Conservation (phyloP, 257 asterid genomes). For the Gentiana straminea region DNA sequence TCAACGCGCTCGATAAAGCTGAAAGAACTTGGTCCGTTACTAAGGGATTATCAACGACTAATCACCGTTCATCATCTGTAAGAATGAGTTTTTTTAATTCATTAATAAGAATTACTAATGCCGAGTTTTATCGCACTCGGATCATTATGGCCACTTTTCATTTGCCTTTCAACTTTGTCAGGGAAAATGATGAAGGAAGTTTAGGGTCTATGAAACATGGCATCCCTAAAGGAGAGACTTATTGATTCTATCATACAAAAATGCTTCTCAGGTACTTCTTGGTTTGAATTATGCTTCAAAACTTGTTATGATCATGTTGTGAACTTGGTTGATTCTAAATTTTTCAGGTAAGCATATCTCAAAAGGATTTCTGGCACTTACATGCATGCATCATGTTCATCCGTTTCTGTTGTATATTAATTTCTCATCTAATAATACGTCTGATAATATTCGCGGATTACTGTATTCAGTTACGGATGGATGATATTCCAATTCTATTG, state of each 20-base stretch:
- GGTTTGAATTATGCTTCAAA: background rate
- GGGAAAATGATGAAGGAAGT: conserved; percentile 47
- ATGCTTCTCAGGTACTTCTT: conserved; percentile 65
- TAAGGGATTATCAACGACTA: conserved; percentile 71
- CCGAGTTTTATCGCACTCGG: background rate
- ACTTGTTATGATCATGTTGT: too few species aligned
- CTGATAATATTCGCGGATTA: background rate
- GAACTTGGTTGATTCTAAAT: too few species aligned
- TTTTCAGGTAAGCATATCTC: too few species aligned
- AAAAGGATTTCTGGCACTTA: too few species aligned
- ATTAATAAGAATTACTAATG: too few species aligned
- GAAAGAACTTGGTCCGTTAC: conserved; percentile 80
- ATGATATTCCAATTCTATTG: conserved; percentile 51
- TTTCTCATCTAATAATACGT: too few species aligned
- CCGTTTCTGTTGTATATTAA: too few species aligned
- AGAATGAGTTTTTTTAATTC: conserved; percentile 18
- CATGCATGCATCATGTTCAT: too few species aligned
- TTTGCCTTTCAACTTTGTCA: conserved; percentile 24
- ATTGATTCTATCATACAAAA: conserved; percentile 57
- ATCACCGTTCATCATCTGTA: conserved; percentile 56
- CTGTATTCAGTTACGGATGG: conserved; percentile 58
- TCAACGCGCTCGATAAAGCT: conserved; percentile 47
- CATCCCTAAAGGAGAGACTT: conserved; percentile 31
- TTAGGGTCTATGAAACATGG: conserved; percentile 31
- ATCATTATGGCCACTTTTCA: conserved; percentile 1